These are phyloP conservation scores for Seminavis robusta DNA, from an alignment of 108 stramenopile genomes.

Conservation along the genomic window DNA sequence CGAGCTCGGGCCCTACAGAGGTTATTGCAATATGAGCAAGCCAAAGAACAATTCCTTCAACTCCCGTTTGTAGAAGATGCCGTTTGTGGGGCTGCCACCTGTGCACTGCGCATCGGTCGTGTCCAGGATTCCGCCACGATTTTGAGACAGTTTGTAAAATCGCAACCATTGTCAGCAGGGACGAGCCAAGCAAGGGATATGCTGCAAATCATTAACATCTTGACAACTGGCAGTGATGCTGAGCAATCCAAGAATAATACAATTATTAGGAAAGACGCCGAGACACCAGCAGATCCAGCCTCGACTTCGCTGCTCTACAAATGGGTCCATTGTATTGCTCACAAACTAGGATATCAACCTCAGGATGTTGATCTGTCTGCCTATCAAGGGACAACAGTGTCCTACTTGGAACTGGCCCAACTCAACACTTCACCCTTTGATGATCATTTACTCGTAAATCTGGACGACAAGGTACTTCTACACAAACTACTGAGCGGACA, in stretches of 20 bases:
- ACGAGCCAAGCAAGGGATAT: background rate
- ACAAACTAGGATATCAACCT: background rate
- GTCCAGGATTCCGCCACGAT: background rate
- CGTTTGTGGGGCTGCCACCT: constrained; percentile 32
- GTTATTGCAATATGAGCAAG: constrained; percentile 47
- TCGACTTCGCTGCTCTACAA: background rate
- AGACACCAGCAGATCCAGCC: background rate
- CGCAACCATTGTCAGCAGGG: background rate
- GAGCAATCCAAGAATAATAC: background rate
- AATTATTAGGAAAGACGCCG: background rate
- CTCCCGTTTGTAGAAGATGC: constrained; percentile 10
- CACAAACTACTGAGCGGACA: constrained; percentile 34
- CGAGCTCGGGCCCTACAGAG: constrained; percentile 54
- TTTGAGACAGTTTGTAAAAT: background rate
- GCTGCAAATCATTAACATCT: constrained; percentile 2
- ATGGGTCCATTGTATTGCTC: background rate
- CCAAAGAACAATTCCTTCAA: constrained; percentile 21
- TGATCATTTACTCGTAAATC: constrained; percentile 46
- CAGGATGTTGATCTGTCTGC: background rate
- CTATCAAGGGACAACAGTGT: too few relatives aligned
- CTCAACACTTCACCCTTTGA: constrained; percentile 66
- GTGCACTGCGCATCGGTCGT: constrained; percentile 34
- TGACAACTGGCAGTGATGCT: constrained; percentile 9
- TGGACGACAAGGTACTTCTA: constrained; percentile 68
- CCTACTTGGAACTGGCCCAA: constrained; percentile 25